Evolutionary conservation across 352 stramenopile genomes (phyloP).

Genomic region (Pythium sukuiense): DNA sequence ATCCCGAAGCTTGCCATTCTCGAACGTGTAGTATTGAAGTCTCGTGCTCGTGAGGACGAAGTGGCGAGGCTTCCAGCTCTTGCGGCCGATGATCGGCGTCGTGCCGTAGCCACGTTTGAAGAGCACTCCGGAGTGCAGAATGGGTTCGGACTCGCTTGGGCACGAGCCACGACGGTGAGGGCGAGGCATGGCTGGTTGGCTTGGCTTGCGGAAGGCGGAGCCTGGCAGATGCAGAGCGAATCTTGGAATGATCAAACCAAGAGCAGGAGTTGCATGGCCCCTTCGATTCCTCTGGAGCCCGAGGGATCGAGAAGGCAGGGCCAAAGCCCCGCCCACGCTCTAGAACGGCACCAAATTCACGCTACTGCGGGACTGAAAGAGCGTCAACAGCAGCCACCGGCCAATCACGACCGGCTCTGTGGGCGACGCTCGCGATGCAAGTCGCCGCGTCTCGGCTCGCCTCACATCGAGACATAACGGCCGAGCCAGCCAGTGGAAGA

Average conservation of each 20-base stretch:
- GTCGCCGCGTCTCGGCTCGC: background rate
- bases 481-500: background rate
- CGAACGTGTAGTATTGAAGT: constrained; percentile 79
- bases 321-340: background rate
- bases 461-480: background rate
- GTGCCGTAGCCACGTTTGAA: constrained; percentile 69
- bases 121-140: constrained; percentile 67
- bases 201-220: background rate
- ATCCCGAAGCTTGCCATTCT: constrained; percentile 73
- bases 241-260: background rate
- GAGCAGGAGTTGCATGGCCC: background rate
- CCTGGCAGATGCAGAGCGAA: background rate
- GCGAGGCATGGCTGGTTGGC: background rate
- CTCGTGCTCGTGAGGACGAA: constrained; percentile 64
- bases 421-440: constrained; percentile 3
- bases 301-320: background rate
- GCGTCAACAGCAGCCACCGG: constrained; percentile 3
- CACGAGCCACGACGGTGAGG: background rate
- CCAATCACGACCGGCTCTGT: background rate
- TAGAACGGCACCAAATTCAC: background rate
- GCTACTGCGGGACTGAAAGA: background rate
- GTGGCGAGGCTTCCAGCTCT: constrained; percentile 81
- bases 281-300: background rate
- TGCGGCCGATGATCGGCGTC: constrained; percentile 50
- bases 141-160: background rate